Base-by-base conservation (phyloP, 805 yeast genomes). In the Grigorovia yakushimaensis region DNA sequence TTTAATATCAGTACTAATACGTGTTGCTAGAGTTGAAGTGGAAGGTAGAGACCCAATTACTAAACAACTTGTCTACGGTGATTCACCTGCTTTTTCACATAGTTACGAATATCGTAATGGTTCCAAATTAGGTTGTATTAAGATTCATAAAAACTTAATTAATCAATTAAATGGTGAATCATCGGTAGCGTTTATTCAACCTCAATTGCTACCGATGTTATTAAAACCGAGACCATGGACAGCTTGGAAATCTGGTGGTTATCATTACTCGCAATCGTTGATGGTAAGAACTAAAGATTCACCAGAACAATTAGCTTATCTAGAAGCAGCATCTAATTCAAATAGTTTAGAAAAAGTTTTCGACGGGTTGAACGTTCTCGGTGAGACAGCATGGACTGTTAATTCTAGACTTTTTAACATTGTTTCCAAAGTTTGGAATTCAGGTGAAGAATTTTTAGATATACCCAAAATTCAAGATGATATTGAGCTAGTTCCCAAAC, bases 181-280 rank as follows among this genome's bases (percentile, higher is more conserved):
- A 33, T 67, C 80, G 6, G 72, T 74, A 21, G 82, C 82, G 44
- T 73, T 84, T 1, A 78, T 84, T 4, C 86, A 81, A 57, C 96
- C 98, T 0, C 97, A 91, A 63, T 73, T 77, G 51, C 71, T 93
- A 45, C 98, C 98, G 8, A 93, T 93, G 98, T 71, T 93, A 43
- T 83, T 85, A 8, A 78, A 79, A 51, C 98, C 98, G n/a, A 71
- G 80, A 47, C 87, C 88, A 5, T 93, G 98, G 98, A 74, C 79
- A 0, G 68, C 79, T 10, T 81, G 82, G 76, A 80, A 82, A 58
- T 76, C 77, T 47, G 98, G 98, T 54, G 98, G 97, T 0, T 89
- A 87, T 58, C 71, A 77, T 49, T 81, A 79, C 58, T 72, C 84
- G 13, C 79, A 76, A 51, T 73, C 79, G 17, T 66, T 73, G 4